A percentile compares a stretch with the other conserved stretches of the same genome.
phyloP scores from a whole-genome alignment of 2,329 filamentous ascomycete genomes.

The Diaporthe sp. region DNA sequence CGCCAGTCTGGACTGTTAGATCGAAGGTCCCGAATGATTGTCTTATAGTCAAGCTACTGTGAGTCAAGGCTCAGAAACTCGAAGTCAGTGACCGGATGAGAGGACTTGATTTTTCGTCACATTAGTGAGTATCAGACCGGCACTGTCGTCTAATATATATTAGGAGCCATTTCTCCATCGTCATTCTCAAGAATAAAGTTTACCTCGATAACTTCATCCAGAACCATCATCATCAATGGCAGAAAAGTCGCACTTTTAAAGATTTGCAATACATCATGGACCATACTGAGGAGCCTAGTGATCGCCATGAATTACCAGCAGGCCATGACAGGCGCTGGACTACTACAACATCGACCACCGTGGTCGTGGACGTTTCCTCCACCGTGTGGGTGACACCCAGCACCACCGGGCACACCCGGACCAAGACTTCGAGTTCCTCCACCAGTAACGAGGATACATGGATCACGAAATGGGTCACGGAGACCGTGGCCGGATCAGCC shows the following conservation, averaged over 20 bases:
- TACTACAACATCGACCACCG: neutral
- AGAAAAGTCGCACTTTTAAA: too few species aligned
- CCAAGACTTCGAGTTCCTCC: neutral
- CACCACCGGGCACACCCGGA: neutral
- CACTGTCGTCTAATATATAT: neutral
- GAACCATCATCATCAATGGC: too few species aligned
- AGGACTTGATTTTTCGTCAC: neutral
- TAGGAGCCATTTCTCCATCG: neutral
- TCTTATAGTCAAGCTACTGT: neutral
- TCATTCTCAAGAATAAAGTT: fast-evolving
- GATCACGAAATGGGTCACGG: neutral
- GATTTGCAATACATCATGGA: neutral
- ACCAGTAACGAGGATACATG: neutral
- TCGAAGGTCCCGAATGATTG: neutral
- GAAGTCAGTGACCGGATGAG: too few species aligned
- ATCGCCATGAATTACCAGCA: neutral
- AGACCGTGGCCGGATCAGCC: neutral
- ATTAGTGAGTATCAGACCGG: too few species aligned
- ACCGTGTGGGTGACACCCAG: too few species aligned
- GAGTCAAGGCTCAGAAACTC: neutral
- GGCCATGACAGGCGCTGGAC: neutral
- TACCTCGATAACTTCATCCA: neutral
- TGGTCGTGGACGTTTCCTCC: neutral
- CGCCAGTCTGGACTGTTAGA: too few species aligned
- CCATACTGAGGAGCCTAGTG: neutral